These are phyloP conservation scores for Amanita subjunquillea DNA, from an alignment of 768 basidiomycete genomes.

Conservation along the genomic window DNA sequence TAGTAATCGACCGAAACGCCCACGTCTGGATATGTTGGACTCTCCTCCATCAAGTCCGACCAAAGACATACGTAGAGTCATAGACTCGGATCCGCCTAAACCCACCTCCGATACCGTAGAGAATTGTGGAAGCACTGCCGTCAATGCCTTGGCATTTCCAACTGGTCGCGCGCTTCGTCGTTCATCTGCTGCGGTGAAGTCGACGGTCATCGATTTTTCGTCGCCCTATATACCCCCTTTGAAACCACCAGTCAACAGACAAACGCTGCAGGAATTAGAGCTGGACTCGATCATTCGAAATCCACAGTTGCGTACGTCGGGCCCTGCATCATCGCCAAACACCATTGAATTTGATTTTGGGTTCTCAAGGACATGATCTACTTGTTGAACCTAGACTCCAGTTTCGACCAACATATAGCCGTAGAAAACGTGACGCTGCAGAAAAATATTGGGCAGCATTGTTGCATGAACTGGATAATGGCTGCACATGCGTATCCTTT, in stretches of 20 bases:
- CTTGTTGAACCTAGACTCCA: conserved; percentile 81
- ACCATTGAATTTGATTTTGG: conserved; percentile 9
- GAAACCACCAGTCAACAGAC: conserved; percentile 71
- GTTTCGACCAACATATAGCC: conserved; percentile 68
- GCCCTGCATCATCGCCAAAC: conserved; percentile 6
- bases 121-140: conserved; percentile 31
- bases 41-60: conserved; percentile 11
- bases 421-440: conserved; percentile 58
- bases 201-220: conserved; percentile 23
- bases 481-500: conserved; percentile 80
- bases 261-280: conserved; percentile 79
- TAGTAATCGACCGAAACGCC: conserved; percentile 24
- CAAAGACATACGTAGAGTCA: conserved; percentile 13
- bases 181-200: conserved; percentile 3
- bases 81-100: conserved; percentile 9
- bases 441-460: conserved; percentile 86
- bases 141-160: conserved; percentile 19
- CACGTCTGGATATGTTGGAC: conserved; percentile 26
- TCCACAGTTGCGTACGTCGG: conserved; percentile 76
- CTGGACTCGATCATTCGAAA: conserved; percentile 79
- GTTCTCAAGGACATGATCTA: conserved; percentile 66
- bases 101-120: conserved; percentile 23
- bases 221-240: conserved; percentile 56
- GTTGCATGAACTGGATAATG: conserved; percentile 62
- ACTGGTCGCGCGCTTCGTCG: conserved; percentile 29